Evolutionary conservation across 208 protist species (phyloP), one percentile per base, ranked within the genome.

Genomic region (Acanthamoeba lenticulata): DNA sequence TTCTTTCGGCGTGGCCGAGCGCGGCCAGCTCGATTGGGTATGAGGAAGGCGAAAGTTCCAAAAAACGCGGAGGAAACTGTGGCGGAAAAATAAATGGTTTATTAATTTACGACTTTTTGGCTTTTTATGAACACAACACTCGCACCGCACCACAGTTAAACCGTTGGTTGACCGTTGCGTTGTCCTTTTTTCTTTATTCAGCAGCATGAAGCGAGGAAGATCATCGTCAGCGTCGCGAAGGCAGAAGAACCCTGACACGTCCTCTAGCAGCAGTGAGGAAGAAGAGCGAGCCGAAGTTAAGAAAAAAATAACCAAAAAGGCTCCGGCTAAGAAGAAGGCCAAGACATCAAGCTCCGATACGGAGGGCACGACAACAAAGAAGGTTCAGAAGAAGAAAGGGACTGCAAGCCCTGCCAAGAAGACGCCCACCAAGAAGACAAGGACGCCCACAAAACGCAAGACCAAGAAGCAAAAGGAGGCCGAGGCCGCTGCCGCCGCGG

Each of bases 381-480:
- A n/a, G n/a, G n/a, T n/a, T n/a, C n/a, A n/a, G n/a, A n/a, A n/a
- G n/a, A n/a, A n/a, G n/a, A n/a, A n/a, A n/a, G n/a, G n/a, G n/a
- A n/a, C n/a, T n/a, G n/a, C n/a, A n/a, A n/a, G n/a, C n/a, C n/a
- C 52, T 9, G 52, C 52, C 52, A 60, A 62, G 55, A 62, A 62
- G 57, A 67, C 57, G 21, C 57, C 57, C 57, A 67, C 21, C 21
- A 67, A 52, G 45, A 52, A 52, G 45, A 52, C 45, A 5, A 52
- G 15, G 45, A 15, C 45, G 45, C n/a, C n/a, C n/a, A n/a, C 45
- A 15, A 52, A 67, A 29, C 57, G 57, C n/a, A 67, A 67, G 57
- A 67, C 57, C n/a, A 77, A 77, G 36, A 77, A 77, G 67, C 67
- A 67, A 29, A 67, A 34, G 57, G 57, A 67, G n/a, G 57, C 57